phyloP scores from a whole-genome alignment of 2,329 filamentous ascomycete species.

The Talaromyces islandicus region DNA sequence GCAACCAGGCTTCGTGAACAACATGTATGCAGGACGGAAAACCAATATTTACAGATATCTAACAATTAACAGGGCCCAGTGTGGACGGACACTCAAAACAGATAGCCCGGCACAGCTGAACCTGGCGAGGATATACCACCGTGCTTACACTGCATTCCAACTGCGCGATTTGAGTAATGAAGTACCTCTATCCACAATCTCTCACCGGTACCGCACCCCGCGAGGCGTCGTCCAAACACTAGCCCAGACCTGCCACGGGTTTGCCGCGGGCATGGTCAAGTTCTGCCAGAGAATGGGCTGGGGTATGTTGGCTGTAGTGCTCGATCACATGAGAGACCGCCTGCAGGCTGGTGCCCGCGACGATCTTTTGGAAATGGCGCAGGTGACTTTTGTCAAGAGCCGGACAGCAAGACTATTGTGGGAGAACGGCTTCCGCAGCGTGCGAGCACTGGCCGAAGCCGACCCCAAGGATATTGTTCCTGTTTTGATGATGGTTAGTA shows the following conservation, averaged over 20 bases:
- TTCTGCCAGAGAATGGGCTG: slow-evolving; percentile 74
- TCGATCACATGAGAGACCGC: slow-evolving; percentile 71
- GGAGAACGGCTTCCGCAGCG: slow-evolving; percentile 67
- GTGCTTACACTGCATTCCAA: slow-evolving; percentile 70
- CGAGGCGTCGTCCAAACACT: slow-evolving; percentile 67
- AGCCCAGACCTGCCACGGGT: slow-evolving; percentile 69
- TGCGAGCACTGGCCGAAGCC: slow-evolving; percentile 64
- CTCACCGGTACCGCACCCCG: slow-evolving; percentile 63
- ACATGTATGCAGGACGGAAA: slow-evolving; percentile 47
- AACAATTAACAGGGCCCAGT: slow-evolving; percentile 52
- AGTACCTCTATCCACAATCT: slow-evolving; percentile 62
- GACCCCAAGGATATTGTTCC: slow-evolving; percentile 63
- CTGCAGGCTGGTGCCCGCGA: slow-evolving; percentile 65
- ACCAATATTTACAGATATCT: neutral
- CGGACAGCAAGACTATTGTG: slow-evolving; percentile 68
- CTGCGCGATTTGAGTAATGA: slow-evolving; percentile 76
- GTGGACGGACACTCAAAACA: slow-evolving; percentile 56
- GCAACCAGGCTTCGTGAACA: slow-evolving; percentile 60
- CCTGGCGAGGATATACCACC: slow-evolving; percentile 58
- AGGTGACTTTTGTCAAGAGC: slow-evolving; percentile 70
- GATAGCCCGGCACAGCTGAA: slow-evolving; percentile 56
- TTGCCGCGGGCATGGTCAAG: slow-evolving; percentile 72
- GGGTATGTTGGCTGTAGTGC: slow-evolving; percentile 64
- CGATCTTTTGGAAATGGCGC: slow-evolving; percentile 64
- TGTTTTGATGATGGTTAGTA: slow-evolving; percentile 61